These are phyloP conservation scores for Dorcoceras hygrometricum DNA, from an alignment of 257 asterid genomes.

Conservation along the genomic window DNA sequence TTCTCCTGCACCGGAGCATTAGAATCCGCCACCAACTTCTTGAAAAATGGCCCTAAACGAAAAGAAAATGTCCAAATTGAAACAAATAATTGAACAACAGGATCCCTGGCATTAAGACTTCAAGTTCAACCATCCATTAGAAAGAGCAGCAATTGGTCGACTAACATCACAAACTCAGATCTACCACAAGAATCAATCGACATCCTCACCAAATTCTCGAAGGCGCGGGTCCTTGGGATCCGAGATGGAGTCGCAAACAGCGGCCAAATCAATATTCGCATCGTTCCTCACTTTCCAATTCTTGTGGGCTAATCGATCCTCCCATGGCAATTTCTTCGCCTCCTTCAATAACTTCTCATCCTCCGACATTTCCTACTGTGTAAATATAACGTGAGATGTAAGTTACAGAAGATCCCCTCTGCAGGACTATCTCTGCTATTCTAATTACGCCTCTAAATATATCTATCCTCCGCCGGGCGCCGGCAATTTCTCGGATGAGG, in stretches of 20 bases:
- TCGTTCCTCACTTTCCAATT: conserved; percentile 99
- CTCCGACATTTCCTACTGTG: conserved; percentile 76
- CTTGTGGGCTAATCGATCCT: conserved; percentile 91
- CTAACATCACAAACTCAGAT: conserved; percentile 47
- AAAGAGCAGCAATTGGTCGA: conserved; percentile 33
- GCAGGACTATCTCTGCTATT: conserved; percentile 19
- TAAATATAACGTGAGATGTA: background rate
- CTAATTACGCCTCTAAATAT: conserved; percentile 8
- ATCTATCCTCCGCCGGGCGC: conserved; percentile 30
- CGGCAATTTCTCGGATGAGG: conserved; percentile 40
- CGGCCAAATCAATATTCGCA: conserved; percentile 91
- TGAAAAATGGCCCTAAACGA: conserved; percentile 70
- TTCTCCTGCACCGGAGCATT: conserved; percentile 99
- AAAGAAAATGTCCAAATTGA: conserved; percentile 16
- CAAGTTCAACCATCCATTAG: conserved; percentile 32
- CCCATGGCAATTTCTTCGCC: conserved; percentile 98
- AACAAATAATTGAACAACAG: conserved; percentile 23
- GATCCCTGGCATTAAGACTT: conserved; percentile 33
- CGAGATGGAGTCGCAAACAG: conserved; percentile 76
- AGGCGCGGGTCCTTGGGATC: conserved; percentile 97
- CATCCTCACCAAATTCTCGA: conserved; percentile 85
- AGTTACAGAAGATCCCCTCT: conserved; percentile 8
- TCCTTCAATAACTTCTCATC: conserved; percentile 99
- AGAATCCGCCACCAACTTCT: conserved; percentile 78
- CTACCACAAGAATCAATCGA: conserved; percentile 30